Conservation (phyloP, 129 eudicot species). For the Logfia minima region DNA sequence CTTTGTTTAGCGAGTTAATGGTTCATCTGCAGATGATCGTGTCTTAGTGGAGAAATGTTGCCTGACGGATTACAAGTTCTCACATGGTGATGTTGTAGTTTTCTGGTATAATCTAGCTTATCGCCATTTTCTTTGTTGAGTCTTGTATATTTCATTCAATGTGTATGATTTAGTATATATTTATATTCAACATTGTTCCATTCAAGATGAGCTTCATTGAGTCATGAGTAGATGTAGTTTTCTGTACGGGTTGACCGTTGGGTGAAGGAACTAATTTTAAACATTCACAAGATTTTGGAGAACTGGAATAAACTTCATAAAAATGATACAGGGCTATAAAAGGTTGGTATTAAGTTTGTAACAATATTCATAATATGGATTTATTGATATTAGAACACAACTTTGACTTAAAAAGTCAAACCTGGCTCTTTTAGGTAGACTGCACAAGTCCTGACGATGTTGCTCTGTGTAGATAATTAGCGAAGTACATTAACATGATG, state of each 20-base stretch:
- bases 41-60: slow-evolving; percentile 89
- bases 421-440: background rate
- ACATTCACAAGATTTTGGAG: background rate
- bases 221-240: background rate
- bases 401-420: slow-evolving; percentile 5
- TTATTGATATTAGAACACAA: background rate
- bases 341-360: background rate
- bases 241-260: background rate
- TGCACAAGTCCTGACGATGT: background rate
- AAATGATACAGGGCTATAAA: background rate
- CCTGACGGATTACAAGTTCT: slow-evolving; percentile 70
- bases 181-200: background rate
- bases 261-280: background rate
- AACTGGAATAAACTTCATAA: background rate
- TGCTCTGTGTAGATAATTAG: background rate
- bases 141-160: background rate
- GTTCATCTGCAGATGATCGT: slow-evolving; percentile 61
- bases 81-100: slow-evolving; percentile 84
- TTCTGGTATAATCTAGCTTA: slow-evolving; percentile 55
- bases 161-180: background rate
- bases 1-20: background rate
- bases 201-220: background rate
- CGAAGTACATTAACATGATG: background rate
- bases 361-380: background rate
- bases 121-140: background rate